phyloP scores from a whole-genome alignment of 2,329 filamentous ascomycete species.

The Biscogniauxia mediterranea region DNA sequence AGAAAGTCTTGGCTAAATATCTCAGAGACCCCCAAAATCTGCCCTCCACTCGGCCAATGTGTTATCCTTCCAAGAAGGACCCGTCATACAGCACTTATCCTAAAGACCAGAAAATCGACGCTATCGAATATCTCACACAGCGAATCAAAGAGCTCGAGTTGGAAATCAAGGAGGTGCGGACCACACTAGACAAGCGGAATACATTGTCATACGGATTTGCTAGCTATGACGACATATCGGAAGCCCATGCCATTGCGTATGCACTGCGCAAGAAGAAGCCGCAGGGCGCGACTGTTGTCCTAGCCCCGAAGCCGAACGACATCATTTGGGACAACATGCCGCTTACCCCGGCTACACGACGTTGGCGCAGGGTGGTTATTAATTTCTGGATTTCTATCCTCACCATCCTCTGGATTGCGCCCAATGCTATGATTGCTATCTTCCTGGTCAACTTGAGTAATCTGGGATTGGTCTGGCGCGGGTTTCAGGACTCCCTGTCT shows the following conservation, averaged over 20 bases:
- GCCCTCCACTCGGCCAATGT: slow-evolving; percentile 72
- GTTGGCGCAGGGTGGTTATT: slow-evolving; percentile 74
- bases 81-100: slow-evolving; percentile 62
- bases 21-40: slow-evolving; percentile 81
- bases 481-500: slow-evolving; percentile 65
- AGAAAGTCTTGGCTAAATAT: slow-evolving; percentile 83
- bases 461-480: slow-evolving; percentile 74
- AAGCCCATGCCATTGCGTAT: slow-evolving; percentile 86
- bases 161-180: slow-evolving; percentile 80
- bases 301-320: slow-evolving; percentile 86
- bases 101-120: slow-evolving; percentile 74
- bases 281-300: slow-evolving; percentile 69
- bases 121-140: slow-evolving; percentile 87
- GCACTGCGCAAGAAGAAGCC: slow-evolving; percentile 77
- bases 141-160: slow-evolving; percentile 80
- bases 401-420: slow-evolving; percentile 82
- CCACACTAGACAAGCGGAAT: slow-evolving; percentile 80
- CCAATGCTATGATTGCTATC: slow-evolving; percentile 91
- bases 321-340: slow-evolving; percentile 95
- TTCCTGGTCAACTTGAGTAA: slow-evolving; percentile 87
- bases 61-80: slow-evolving; percentile 78
- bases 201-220: slow-evolving; percentile 92
- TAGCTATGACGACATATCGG: slow-evolving; percentile 83
- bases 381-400: slow-evolving; percentile 79
- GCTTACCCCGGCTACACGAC: slow-evolving; percentile 64